Conservation (phyloP, 352 stramenopile genomes). For the Phytophthora hybrid region DNA sequence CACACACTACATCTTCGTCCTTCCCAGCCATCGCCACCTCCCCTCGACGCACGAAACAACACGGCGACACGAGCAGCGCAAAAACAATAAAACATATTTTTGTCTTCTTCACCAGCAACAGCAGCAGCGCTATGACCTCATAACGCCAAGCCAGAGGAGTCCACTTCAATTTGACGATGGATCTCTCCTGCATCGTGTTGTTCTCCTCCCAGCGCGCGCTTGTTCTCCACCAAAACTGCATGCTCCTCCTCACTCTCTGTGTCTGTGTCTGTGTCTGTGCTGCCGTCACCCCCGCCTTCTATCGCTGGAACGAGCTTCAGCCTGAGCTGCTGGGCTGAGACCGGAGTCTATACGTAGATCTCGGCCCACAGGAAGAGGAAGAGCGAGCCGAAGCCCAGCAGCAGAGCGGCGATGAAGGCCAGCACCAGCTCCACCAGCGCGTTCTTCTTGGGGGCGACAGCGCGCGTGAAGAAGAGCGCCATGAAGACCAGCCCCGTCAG, state of each 20-base stretch:
- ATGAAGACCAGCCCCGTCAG: slow-evolving; percentile 82
- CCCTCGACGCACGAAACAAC: slow-evolving; percentile 27
- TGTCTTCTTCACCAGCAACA: slow-evolving; percentile 28
- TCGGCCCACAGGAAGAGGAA: slow-evolving; percentile 91
- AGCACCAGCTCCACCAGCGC: slow-evolving; percentile 71
- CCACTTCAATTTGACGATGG: slow-evolving; percentile 13
- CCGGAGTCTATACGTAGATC: slow-evolving; percentile 80
- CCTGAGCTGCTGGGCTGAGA: slow-evolving; percentile 4
- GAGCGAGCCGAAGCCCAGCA: slow-evolving; percentile 84
- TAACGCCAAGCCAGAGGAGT: not conserved
- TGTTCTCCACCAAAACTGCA: slow-evolving; percentile 27
- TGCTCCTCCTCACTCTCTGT: slow-evolving; percentile 1
- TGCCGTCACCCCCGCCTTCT: slow-evolving; percentile 18
- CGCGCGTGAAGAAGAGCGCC: slow-evolving; percentile 85
- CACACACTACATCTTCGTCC: slow-evolving; percentile 29
- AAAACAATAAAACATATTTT: slow-evolving; percentile 49
- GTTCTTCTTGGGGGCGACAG: slow-evolving; percentile 82
- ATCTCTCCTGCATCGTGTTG: slow-evolving; percentile 1
- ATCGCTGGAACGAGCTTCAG: slow-evolving; percentile 23
- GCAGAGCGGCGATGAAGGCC: slow-evolving; percentile 69
- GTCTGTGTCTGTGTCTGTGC: not conserved
- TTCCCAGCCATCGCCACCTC: slow-evolving; percentile 22
- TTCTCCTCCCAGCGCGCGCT: not conserved
- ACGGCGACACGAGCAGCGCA: slow-evolving; percentile 28
- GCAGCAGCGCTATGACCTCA: not conserved